Evolutionary conservation across 1,284 basidiomycete genomes (phyloP), one percentile per base, ranked within the genome.

Genomic region (Puccinia novopanici): DNA sequence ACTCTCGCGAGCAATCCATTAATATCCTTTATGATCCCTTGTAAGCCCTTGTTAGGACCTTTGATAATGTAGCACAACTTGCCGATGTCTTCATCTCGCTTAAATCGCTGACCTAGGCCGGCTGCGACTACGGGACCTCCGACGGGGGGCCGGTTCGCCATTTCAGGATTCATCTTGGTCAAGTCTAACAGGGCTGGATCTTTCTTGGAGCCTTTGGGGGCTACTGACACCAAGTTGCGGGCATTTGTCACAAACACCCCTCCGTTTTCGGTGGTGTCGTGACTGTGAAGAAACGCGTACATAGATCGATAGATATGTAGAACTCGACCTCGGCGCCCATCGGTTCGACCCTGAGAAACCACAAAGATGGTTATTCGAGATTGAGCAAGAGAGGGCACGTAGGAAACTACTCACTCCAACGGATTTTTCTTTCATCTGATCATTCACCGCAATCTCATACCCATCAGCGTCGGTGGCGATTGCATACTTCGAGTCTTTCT

Each of bases 291-390:
- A 89, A 98, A 99, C 5, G 93, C 94, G 84, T 92, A 96, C 86
- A 93, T 92, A 0, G 94, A 95, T 85, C 97, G 94, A 85, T 97
- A 93, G 67, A 95, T 95, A 85, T 98, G 96, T 76, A 99, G 88
- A 12, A 99, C 93, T 81, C 91, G 91, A 79, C 97, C 97, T 88
- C 92, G 93, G n/a, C 95, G 92, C 77, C 89, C 88, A 91, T 94
- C 65, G 8, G 54, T 77, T 22, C 81, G 81, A n/a, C 68, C 71
- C 77, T 84, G 80, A 54, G 76, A 77, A 27, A 45, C 27, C 63
- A 45, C 22, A 55, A 37, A 77, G 10, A 55, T 30, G 27, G 54
- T 71, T 40, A 57, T 48, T 24, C 50, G 27, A 30, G 59, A 48
- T 24, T 48, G 24, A 68, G 48, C 6, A 74, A 75, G 13, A 10